phyloP scores from a whole-genome alignment of 73 alveolate species.

The Paramecium octaurelia region DNA sequence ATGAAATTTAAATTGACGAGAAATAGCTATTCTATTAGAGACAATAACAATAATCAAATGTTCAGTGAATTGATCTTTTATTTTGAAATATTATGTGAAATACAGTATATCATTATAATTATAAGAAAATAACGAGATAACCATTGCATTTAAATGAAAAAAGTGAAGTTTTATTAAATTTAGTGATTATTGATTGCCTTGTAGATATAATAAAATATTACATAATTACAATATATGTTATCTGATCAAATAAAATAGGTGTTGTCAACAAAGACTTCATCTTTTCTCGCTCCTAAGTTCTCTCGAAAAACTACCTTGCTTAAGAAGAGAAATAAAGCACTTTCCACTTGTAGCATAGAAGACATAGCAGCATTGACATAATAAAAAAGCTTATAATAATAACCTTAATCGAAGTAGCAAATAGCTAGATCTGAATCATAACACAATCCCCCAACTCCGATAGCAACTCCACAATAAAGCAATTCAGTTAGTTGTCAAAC shows the following conservation, averaged over 20 bases:
- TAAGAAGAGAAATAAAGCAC: background rate
- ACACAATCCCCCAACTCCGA: background rate
- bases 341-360: background rate
- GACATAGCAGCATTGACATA: background rate
- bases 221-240: background rate
- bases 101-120: too few relatives aligned
- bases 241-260: background rate
- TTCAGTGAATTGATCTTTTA: too few relatives aligned
- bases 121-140: too few relatives aligned
- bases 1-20: too few relatives aligned
- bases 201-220: background rate
- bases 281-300: background rate
- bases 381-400: background rate
- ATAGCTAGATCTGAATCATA: background rate
- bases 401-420: background rate
- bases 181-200: background rate
- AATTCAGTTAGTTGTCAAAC: conserved; percentile 39
- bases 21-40: too few relatives aligned
- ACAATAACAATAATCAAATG: too few relatives aligned
- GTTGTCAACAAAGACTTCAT: background rate
- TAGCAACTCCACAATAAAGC: background rate
- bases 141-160: too few relatives aligned
- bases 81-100: too few relatives aligned
- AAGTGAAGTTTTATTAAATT: too few relatives aligned
- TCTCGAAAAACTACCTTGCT: background rate